Evolutionary conservation across 768 basidiomycete species (phyloP), one percentile per base, ranked within the genome.

Genomic region (Calocybe gangraenosa): DNA sequence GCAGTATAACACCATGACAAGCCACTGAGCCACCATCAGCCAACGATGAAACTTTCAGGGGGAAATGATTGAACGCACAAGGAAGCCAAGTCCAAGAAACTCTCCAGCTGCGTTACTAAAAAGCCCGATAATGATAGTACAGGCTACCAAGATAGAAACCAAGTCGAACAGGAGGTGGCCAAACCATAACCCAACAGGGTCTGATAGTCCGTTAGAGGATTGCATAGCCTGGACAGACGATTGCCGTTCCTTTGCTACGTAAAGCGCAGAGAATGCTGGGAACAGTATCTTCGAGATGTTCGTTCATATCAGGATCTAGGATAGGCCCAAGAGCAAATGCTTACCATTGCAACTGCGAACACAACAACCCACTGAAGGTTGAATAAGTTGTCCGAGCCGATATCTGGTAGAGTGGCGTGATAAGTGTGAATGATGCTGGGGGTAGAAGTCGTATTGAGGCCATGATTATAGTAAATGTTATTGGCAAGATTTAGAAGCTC

Each of bases 161-260:
- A 71, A 62, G 49, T 80, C 78, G 58, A 75, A 77, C 32, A 79
- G 53, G 13, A 80, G 62, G 51, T 80, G 79, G 3, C 78, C 78
- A 3, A 80, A 63, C 76, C 78, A 78, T 15, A 79, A 65, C 1
- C 71, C 75, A 15, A 67, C 54, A 5, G 74, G 71, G 43, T 76
- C 58, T 4, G 70, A 61, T 18, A 79, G 57, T 5, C 78, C 78
- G 48, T 80, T 76, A 30, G 73, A 73, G 8, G 72, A 57, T 48
- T 80, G 79, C 73, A 80, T 80, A 1, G 78, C 70, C 47, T 78
- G 74, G 0, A 80, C 75, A 5, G 68, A 65, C 7, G 68, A 65
- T 3, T 69, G 66, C 3, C 75, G 65, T 52, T 80, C 78, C 37
- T 62, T 63, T 1, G 76, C 71, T 4, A 79, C 76, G 53, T 80